A percentile compares a stretch with the other conserved stretches of the same genome.
Evolutionary conservation across 371 early-diverging fungal genomes (phyloP).

Genomic region (Rhizomucor miehei): DNA sequence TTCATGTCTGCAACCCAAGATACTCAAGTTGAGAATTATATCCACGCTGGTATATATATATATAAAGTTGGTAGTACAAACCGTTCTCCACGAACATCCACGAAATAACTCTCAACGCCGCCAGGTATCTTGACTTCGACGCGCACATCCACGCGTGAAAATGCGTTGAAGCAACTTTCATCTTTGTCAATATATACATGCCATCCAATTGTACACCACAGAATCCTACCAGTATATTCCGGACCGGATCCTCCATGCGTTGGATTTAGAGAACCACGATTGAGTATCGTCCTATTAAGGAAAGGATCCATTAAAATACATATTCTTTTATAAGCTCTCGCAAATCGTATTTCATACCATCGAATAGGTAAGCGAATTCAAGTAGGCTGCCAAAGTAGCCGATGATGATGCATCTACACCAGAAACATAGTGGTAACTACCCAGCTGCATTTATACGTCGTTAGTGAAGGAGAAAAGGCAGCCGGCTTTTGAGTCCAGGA

Average conservation of each 20-base stretch:
- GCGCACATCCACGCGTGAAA: conserved; percentile 92
- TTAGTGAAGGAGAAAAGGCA: neutral
- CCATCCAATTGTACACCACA: neutral
- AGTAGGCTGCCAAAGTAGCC: conserved; percentile 91
- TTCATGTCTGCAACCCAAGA: conserved; percentile 48
- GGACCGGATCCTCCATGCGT: conserved; percentile 69
- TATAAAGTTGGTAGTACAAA: conserved; percentile 6
- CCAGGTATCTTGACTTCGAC: conserved; percentile 98
- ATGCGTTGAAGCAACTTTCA: conserved; percentile 90
- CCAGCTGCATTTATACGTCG: conserved; percentile 21
- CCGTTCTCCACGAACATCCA: conserved; percentile 79
- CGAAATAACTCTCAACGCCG: conserved; percentile 90
- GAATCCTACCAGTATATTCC: conserved; percentile 63
- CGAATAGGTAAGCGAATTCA: conserved; percentile 92
- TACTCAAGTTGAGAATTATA: neutral
- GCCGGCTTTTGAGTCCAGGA: neutral
- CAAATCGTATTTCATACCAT: conserved; percentile 50
- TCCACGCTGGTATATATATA: neutral
- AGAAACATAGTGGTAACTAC: conserved; percentile 86
- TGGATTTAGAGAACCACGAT: conserved; percentile 69
- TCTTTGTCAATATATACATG: neutral
- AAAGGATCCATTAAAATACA: neutral
- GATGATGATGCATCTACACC: conserved; percentile 95
- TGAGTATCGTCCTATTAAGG: conserved; percentile 59
- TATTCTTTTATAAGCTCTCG: neutral